phyloP scores from a whole-genome alignment of 2,329 filamentous ascomycete species.

The Akanthomyces muscarius region DNA sequence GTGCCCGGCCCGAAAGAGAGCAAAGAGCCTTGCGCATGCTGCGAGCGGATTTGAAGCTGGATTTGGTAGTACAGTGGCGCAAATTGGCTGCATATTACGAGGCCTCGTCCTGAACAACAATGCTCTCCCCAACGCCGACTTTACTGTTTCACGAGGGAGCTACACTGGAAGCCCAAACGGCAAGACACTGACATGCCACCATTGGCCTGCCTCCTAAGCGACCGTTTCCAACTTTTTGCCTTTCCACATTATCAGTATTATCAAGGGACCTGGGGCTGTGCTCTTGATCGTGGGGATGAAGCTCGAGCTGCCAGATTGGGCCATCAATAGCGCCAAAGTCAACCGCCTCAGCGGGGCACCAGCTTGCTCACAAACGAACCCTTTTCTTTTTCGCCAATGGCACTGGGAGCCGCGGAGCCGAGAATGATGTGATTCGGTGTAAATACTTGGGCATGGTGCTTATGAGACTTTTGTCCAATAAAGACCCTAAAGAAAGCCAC shows the following conservation, averaged over 20 bases:
- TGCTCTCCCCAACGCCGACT: too few relatives aligned
- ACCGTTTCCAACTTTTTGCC: neutral
- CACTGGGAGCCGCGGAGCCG: neutral
- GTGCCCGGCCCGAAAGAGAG: too few relatives aligned
- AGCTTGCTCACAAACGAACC: neutral
- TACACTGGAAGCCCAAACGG: too few relatives aligned
- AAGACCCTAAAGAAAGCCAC: neutral
- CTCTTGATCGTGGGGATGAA: neutral
- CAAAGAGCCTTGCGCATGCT: too few relatives aligned
- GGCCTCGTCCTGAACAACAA: too few relatives aligned
- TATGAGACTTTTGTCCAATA: neutral
- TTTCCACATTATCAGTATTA: neutral
- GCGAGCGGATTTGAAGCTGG: too few relatives aligned
- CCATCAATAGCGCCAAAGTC: slow-evolving; percentile 6
- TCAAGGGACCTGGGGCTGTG: neutral
- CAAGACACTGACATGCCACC: too few relatives aligned
- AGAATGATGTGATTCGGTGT: neutral
- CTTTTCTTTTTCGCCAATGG: neutral
- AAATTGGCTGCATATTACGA: too few relatives aligned
- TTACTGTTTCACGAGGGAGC: too few relatives aligned
- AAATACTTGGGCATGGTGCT: neutral
- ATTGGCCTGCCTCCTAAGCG: neutral
- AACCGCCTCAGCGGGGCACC: slow-evolving; percentile 5
- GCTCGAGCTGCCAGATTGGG: neutral
- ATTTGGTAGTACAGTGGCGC: too few relatives aligned